Evolutionary conservation across 352 stramenopile genomes (phyloP).

Genomic region (Phytophthora boehmeriae): DNA sequence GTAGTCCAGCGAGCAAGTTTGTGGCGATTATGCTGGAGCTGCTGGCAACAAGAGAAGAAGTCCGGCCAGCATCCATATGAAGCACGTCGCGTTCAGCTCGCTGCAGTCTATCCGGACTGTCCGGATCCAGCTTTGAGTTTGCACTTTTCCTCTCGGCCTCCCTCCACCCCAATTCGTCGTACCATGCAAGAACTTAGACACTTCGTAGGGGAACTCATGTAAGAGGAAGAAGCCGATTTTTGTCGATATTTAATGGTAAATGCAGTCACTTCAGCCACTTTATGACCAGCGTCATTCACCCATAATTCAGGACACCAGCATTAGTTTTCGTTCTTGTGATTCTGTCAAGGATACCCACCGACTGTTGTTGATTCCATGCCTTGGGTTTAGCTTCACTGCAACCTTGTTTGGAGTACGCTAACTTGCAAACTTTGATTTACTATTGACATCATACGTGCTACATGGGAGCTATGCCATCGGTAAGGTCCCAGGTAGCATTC

Average conservation of each 20-base stretch:
- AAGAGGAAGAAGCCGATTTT: conserved; percentile 27
- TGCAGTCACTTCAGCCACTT: not conserved
- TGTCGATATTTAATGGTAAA: conserved; percentile 56
- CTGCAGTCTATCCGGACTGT: conserved; percentile 8
- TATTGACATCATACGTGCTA: too few relatives aligned
- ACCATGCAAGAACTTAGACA: conserved; percentile 10
- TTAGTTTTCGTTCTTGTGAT: too few relatives aligned
- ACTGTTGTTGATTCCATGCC: too few relatives aligned
- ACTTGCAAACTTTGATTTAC: too few relatives aligned
- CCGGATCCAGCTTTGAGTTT: conserved; percentile 2
- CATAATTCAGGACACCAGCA: too few relatives aligned
- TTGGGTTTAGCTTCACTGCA: too few relatives aligned
- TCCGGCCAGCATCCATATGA: conserved; percentile 16
- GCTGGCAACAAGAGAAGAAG: conserved; percentile 1
- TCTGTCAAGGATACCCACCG: too few relatives aligned
- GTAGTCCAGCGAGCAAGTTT: conserved; percentile 8
- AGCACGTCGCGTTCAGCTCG: conserved; percentile 15
- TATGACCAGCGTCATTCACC: not conserved
- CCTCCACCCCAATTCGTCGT: not conserved
- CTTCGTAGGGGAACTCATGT: not conserved
- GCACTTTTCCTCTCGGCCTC: conserved; percentile 8
- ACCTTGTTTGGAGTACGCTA: too few relatives aligned
- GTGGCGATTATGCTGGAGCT: conserved; percentile 14
- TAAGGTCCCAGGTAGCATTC: not conserved
- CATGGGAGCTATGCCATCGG: not conserved